Evolutionary conservation across 202 grass and related monocot genomes (phyloP).

Genomic region (Bolboschoenoplectus hybrid): DNA sequence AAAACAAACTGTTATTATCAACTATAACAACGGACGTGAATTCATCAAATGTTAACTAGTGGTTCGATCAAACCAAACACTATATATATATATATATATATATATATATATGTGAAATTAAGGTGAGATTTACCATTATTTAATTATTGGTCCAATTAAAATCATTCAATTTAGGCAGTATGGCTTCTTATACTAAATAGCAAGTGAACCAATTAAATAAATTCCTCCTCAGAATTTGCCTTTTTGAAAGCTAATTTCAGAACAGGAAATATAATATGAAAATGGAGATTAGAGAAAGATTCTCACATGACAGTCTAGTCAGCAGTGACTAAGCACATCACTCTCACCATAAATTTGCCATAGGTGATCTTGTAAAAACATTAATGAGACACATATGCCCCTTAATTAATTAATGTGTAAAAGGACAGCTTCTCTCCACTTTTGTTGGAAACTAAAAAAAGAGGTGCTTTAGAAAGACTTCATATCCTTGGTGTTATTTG

Average conservation of each 20-base stretch:
- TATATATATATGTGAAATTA: neutral
- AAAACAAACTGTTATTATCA: no score
- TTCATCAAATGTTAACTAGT: neutral
- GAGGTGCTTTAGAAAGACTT: neutral
- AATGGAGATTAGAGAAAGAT: slow-evolving; percentile 17
- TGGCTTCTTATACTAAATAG: neutral
- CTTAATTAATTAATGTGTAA: neutral
- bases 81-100: no score
- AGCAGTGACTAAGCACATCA: slow-evolving; percentile 22
- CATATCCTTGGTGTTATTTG: neutral
- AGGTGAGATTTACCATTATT: neutral
- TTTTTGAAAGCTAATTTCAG: slow-evolving; percentile 32
- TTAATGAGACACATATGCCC: neutral
- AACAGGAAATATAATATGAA: neutral
- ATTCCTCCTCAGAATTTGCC: slow-evolving; percentile 8
- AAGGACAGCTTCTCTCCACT: neutral
- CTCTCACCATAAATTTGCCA: slow-evolving; percentile 21
- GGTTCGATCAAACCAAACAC: neutral
- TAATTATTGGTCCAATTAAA: neutral
- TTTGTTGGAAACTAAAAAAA: neutral
- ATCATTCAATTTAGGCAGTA: neutral
- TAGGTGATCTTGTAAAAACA: neutral
- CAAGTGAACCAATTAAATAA: slow-evolving; percentile 19
- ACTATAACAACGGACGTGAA: no score
- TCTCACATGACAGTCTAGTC: neutral